Conservation (phyloP, 2,329 filamentous ascomycete species). For the Talaromyces sp. region DNA sequence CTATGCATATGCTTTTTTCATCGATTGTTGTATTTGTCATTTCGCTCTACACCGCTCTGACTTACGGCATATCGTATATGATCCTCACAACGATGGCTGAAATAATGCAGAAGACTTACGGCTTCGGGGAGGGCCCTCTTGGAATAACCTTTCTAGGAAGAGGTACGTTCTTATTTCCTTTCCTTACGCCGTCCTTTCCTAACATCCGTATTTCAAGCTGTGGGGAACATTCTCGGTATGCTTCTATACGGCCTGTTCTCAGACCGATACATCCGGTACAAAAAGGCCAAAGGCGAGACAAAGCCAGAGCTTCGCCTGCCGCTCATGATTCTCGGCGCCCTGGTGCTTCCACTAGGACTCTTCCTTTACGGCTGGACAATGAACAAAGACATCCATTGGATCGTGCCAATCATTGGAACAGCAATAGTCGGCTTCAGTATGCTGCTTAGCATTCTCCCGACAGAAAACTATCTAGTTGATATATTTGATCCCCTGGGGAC, state of each 20-base stretch:
- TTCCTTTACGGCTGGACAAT: conserved; percentile 53
- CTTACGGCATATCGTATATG: conserved; percentile 49
- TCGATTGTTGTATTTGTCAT: conserved; percentile 46
- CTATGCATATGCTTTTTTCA: conserved; percentile 45
- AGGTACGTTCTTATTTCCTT: conserved; percentile 3
- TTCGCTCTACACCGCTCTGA: not conserved
- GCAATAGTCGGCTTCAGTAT: conserved; percentile 47
- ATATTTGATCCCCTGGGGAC: conserved; percentile 33
- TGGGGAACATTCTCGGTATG: conserved; percentile 40
- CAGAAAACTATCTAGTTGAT: conserved; percentile 57
- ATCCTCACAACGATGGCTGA: conserved; percentile 52
- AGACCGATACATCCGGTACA: conserved; percentile 17
- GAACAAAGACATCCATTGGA: conserved; percentile 47
- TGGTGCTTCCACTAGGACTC: conserved; percentile 30
- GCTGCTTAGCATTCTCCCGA: conserved; percentile 42
- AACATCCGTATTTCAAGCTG: conserved; percentile 4
- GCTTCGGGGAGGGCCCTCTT: conserved; percentile 43
- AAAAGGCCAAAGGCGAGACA: conserved; percentile 1
- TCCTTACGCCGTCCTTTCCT: conserved; percentile 3
- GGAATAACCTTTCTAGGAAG: conserved; percentile 47
- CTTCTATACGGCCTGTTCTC: conserved; percentile 40
- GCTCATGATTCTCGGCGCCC: not conserved
- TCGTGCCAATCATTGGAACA: conserved; percentile 51
- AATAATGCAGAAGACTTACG: conserved; percentile 46
- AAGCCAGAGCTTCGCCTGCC: conserved; percentile 8